Conservation (phyloP, 345 rosid genomes). For the Brassica napus region DNA sequence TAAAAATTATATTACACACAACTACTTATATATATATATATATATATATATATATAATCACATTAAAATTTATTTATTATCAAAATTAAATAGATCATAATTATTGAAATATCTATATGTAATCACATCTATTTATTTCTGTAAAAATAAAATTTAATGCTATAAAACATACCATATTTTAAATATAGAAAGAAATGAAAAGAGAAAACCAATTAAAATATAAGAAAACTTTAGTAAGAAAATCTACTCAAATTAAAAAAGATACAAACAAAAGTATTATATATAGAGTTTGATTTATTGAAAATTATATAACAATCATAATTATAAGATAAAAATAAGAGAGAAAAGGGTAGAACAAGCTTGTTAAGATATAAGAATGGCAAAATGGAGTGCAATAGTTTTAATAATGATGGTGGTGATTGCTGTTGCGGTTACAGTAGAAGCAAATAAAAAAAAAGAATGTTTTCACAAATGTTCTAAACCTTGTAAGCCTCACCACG, state of each 20-base stretch:
- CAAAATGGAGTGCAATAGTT: conserved; percentile 19
- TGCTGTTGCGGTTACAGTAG: neutral
- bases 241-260: neutral
- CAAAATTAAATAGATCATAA: neutral
- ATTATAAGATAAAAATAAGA: neutral
- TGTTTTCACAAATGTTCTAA: conserved; percentile 11
- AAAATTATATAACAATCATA: neutral
- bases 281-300: conserved; percentile 12
- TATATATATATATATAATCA: neutral
- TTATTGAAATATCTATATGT: neutral
- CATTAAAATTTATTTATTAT: neutral
- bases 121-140: neutral
- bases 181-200: neutral
- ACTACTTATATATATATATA: neutral
- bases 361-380: conserved; percentile 4
- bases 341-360: neutral
- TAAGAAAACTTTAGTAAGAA: neutral
- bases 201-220: neutral
- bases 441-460: neutral
- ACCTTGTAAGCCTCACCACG: neutral
- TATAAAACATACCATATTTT: neutral
- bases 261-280: conserved; percentile 1
- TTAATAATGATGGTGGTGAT: conserved; percentile 13
- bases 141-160: neutral
- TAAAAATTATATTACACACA: neutral